These are phyloP conservation scores for Parsonsia alboflavescens DNA, from an alignment of 257 asterid species.

Conservation along the genomic window DNA sequence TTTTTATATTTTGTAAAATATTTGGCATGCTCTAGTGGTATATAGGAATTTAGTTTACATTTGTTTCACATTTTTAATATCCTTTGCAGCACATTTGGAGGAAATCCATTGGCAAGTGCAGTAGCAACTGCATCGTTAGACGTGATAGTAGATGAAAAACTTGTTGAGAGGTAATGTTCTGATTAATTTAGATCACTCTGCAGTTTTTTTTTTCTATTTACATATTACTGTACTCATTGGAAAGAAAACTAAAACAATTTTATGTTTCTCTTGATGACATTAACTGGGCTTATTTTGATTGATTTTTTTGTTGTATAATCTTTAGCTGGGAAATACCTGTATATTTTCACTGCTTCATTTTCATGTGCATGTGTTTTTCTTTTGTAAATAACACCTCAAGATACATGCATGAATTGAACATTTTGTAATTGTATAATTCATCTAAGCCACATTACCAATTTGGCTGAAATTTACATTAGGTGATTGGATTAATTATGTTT, in stretches of 20 bases:
- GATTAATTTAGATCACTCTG: constrained; percentile 5
- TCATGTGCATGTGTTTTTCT: not conserved
- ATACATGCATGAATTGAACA: not conserved
- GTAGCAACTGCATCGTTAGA: constrained; percentile 87
- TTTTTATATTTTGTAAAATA: not conserved
- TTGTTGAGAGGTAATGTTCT: constrained; percentile 58
- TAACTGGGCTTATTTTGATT: not conserved
- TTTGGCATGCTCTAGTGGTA: not conserved
- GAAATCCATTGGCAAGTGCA: constrained; percentile 94
- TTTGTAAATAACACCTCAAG: not conserved
- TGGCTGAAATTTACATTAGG: not conserved
- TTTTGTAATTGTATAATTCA: not conserved
- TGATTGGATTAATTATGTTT: not conserved
- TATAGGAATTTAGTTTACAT: not conserved
- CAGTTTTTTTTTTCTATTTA: not conserved
- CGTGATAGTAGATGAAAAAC: constrained; percentile 68
- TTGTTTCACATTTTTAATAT: not conserved
- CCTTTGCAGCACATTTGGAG: constrained; percentile 81
- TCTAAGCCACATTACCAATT: not conserved
- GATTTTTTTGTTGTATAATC: not conserved
- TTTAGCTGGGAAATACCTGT: not conserved
- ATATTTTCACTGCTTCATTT: too few relatives aligned
- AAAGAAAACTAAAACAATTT: not conserved
- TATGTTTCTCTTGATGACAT: not conserved
- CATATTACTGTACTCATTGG: not conserved